A percentile compares a stretch with the other conserved stretches of the same genome.
phyloP scores from a whole-genome alignment of 176 grass and related monocot genomes.

The Musa beccarii region DNA sequence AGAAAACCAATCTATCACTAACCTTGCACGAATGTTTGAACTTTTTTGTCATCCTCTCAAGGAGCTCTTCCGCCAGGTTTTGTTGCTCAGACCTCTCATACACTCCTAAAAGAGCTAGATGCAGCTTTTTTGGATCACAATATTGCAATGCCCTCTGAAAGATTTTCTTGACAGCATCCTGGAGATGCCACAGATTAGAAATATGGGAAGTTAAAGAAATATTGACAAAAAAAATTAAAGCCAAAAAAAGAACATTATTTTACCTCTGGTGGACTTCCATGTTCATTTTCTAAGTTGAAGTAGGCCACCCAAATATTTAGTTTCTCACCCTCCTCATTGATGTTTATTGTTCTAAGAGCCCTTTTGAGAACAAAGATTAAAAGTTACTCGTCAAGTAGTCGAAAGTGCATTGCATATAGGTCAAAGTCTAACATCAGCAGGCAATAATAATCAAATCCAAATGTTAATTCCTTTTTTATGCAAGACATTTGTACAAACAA shows the following conservation, averaged over 20 bases:
- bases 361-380: slow-evolving; percentile 28
- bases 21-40: slow-evolving; percentile 94
- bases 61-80: slow-evolving; percentile 58
- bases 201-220: slow-evolving; percentile 5
- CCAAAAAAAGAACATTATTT: slow-evolving; percentile 16
- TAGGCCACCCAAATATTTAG: slow-evolving; percentile 97
- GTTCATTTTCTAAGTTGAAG: slow-evolving; percentile 94
- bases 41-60: slow-evolving; percentile 86
- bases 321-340: slow-evolving; percentile 78
- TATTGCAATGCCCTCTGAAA: slow-evolving; percentile 91
- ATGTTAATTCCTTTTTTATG: too few relatives aligned
- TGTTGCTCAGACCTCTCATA: slow-evolving; percentile 81
- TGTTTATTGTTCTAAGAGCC: slow-evolving; percentile 79
- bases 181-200: slow-evolving; percentile 26
- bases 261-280: slow-evolving; percentile 83
- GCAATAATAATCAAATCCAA: too few relatives aligned
- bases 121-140: slow-evolving; percentile 77
- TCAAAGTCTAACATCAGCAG: too few relatives aligned
- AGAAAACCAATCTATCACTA: slow-evolving; percentile 3
- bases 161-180: slow-evolving; percentile 84
- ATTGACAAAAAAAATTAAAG: slow-evolving; percentile 2
- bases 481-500: too few relatives aligned
- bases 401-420: too few relatives aligned
- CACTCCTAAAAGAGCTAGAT: slow-evolving; percentile 74
- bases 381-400: neutral